Conservation (phyloP, 2,329 filamentous ascomycete species). For the Phialocephala sp. region DNA sequence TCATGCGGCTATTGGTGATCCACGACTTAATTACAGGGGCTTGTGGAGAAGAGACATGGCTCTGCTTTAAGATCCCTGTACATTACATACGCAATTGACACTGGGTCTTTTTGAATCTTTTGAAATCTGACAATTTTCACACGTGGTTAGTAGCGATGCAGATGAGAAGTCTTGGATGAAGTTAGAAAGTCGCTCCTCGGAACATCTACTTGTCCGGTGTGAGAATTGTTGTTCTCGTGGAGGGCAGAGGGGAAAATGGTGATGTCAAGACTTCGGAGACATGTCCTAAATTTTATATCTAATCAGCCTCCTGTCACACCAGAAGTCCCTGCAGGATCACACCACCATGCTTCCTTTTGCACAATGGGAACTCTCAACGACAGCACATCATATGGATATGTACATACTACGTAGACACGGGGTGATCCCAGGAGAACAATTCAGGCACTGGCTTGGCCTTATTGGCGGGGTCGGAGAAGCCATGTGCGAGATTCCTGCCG, state of each 20-base stretch:
- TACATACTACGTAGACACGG: neutral
- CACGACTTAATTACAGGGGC: slow-evolving; percentile 12
- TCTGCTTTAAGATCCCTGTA: slow-evolving; percentile 32
- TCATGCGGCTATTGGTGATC: slow-evolving; percentile 22
- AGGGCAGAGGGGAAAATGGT: slow-evolving; percentile 19
- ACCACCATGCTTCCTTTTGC: neutral
- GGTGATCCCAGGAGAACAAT: slow-evolving; percentile 5
- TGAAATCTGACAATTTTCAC: slow-evolving; percentile 6
- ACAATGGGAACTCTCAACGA: slow-evolving; percentile 7
- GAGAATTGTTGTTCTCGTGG: neutral
- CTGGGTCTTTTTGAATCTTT: neutral
- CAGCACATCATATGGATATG: slow-evolving; percentile 12
- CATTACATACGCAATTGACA: slow-evolving; percentile 32
- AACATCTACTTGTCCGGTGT: slow-evolving; percentile 1
- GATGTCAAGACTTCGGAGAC: slow-evolving; percentile 28
- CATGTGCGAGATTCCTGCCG: neutral
- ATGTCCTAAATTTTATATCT: slow-evolving; percentile 2
- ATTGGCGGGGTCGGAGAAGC: slow-evolving; percentile 15
- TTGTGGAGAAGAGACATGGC: slow-evolving; percentile 12
- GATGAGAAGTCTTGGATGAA: neutral
- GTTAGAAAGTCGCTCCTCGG: slow-evolving; percentile 13
- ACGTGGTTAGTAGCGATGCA: neutral
- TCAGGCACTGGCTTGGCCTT: slow-evolving; percentile 10
- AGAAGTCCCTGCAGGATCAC: slow-evolving; percentile 3
- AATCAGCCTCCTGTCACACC: slow-evolving; percentile 16